Evolutionary conservation across 129 eudicot genomes (phyloP).

Genomic region (Helianthus tuberosus): DNA sequence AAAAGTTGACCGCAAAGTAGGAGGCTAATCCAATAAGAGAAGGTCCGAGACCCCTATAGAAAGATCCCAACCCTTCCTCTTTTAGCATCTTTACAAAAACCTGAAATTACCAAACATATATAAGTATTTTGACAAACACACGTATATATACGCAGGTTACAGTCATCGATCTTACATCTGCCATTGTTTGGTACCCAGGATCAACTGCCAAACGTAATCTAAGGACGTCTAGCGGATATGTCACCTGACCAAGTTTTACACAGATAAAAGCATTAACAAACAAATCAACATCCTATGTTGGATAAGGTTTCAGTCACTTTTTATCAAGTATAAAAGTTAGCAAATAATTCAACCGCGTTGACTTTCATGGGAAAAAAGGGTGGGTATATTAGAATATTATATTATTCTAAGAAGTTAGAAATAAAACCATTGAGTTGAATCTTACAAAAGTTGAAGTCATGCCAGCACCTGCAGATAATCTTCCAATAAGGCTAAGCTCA

Average conservation of each 20-base stretch:
- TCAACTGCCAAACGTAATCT: slow-evolving; percentile 96
- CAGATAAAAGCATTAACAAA: too few relatives aligned
- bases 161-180: slow-evolving; percentile 49
- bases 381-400: too few relatives aligned
- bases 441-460: slow-evolving; percentile 83
- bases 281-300: too few relatives aligned
- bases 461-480: slow-evolving; percentile 98
- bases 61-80: slow-evolving; percentile 88
- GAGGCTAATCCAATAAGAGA: slow-evolving; percentile 95
- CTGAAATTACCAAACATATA: slow-evolving; percentile 34
- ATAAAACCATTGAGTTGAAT: slow-evolving; percentile 7
- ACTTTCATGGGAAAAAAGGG: too few relatives aligned
- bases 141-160: background rate
- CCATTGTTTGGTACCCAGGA: slow-evolving; percentile 82
- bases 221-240: slow-evolving; percentile 87
- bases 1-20: slow-evolving; percentile 94
- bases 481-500: slow-evolving; percentile 75
- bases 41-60: slow-evolving; percentile 86
- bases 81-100: slow-evolving; percentile 77
- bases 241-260: slow-evolving; percentile 52
- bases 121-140: background rate
- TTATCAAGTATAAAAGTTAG: too few relatives aligned
- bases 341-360: too few relatives aligned
- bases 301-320: too few relatives aligned
- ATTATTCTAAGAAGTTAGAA: too few relatives aligned